Evolutionary conservation across 805 yeast species (phyloP), one percentile per base, ranked within the genome.

Genomic region (Saccharomyces kudriavzevii): DNA sequence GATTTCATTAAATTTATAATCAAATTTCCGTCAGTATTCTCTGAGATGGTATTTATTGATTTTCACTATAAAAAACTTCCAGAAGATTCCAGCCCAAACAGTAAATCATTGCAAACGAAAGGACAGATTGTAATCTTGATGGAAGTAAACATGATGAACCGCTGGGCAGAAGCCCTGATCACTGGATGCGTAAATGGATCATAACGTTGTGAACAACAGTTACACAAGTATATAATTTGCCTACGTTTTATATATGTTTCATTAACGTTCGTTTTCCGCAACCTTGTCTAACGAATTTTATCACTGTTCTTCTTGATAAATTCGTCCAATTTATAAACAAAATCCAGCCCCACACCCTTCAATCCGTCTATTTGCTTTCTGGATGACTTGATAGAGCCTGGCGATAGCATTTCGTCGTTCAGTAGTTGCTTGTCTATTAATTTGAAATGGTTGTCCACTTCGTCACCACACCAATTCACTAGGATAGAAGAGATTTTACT

Each of bases 381-480:
- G 2, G 84, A 73, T 53, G 89, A 83, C 46, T 76, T 78, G 48
- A 74, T 71, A 58, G 85, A 83, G 9, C 78, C 73, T 6, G 77
- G 70, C 10, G 84, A 77, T 6, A 74, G 72, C 47, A 79, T 72
- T 48, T 81, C 76, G 13, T 87, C 80, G 24, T 85, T 88, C 48
- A 81, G 74, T 26, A 91, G 70, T 59, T 87, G 91, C 53, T 86
- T 80, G 49, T 82, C 80, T 59, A 90, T 78, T 5, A 83, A 69
- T 17, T 73, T 71, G 29, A 82, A 81, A 58, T 86, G 85, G 49
- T 74, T 73, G 45, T 80, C 78, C 30, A 87, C 79, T 65, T 84
- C 85, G 11, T 77, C 77, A 53, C 80, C 79, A 31, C 85, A 79
- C 96, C 96, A 89, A 56, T 83, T 82, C n/a, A 89, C 84, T 17